Base-by-base conservation (phyloP, 2,329 filamentous ascomycete genomes). In the Aspergillus pseudoterreus region DNA sequence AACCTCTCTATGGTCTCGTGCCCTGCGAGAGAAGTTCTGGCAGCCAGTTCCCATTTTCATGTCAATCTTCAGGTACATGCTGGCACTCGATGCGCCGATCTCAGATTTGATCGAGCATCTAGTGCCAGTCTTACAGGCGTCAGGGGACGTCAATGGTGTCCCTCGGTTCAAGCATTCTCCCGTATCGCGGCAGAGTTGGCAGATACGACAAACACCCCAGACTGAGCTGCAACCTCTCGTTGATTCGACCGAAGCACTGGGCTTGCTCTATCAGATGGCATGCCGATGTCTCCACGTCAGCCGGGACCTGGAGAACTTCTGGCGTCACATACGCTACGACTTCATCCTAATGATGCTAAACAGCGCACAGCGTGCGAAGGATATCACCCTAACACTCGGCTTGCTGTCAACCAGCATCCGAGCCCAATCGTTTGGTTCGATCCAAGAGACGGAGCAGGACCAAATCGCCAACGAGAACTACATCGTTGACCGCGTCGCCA, bases 261-360 rank as follows among this genome's bases (percentile, higher is more conserved):
- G 77, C 14, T 65, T 85, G 11, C 73, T 86, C 6, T 75, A 81
- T 46, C 66, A 76, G 8, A 67, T 84, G 22, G 77, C 77, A 45
- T 75, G 69, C 36, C 75, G 71, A 54, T 77, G 80, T 52, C 62
- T 77, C 6, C 70, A 73, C 22, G 51, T 68, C 4, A 71, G 75
- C 15, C 67, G 69, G 2, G 71, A 76, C 2, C 65, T 74, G 19
- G 63, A 69, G 15, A 68, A 63, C 11, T 80, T 86, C 58, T 86
- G 83, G 83, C 69, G 71, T 30, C 65, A 69, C n/a, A 78, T 85
- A 51, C 74, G 78, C 11, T 78, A 77, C 50, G 77, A 79, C 32
- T 83, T 83, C 59, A 73, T 81, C n/a, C 65, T 84, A 30, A 75
- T 84, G 63, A 79, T 84, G 65, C 69, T 86, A 4, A 79, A 80